phyloP scores from a whole-genome alignment of 352 stramenopile genomes.

The Pythium phragmitis region DNA sequence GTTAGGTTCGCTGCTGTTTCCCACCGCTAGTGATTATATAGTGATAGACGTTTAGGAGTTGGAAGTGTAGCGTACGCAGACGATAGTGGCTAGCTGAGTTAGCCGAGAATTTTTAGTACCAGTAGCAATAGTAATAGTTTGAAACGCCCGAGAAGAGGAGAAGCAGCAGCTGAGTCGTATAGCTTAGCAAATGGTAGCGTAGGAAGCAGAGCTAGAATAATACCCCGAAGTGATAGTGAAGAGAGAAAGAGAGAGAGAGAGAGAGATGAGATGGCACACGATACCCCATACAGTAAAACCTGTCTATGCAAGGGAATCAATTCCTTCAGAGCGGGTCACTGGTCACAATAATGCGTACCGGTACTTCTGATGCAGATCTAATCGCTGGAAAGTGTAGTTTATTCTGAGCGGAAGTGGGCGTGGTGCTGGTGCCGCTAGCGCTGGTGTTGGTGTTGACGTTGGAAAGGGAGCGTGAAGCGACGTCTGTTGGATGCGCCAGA shows the following conservation, averaged over 20 bases:
- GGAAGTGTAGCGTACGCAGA: conserved; percentile 2
- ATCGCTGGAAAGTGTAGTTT: too few species aligned
- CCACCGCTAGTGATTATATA: conserved; percentile 3
- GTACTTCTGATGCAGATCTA: too few species aligned
- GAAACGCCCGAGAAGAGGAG: background rate
- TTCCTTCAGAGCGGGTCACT: too few species aligned
- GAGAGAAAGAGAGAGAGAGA: background rate
- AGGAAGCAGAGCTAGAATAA: background rate
- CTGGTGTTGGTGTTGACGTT: too few species aligned
- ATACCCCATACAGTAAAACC: too few species aligned
- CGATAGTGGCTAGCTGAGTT: conserved; percentile 9
- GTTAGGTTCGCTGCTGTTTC: background rate
- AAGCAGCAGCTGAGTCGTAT: background rate
- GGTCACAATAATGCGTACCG: too few species aligned
- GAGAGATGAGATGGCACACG: background rate
- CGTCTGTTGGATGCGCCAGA: too few species aligned
- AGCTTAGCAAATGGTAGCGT: background rate
- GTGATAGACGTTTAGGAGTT: conserved; percentile 1
- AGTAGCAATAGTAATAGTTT: conserved; percentile 6
- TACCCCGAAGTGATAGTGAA: background rate
- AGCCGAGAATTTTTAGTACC: conserved; percentile 1
- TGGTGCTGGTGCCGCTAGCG: too few species aligned
- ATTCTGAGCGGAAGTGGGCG: too few species aligned
- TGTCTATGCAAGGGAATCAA: too few species aligned
- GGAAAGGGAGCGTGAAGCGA: too few species aligned